These are phyloP conservation scores for Suillus paluster DNA, from an alignment of 768 basidiomycete genomes.

Conservation along the genomic window DNA sequence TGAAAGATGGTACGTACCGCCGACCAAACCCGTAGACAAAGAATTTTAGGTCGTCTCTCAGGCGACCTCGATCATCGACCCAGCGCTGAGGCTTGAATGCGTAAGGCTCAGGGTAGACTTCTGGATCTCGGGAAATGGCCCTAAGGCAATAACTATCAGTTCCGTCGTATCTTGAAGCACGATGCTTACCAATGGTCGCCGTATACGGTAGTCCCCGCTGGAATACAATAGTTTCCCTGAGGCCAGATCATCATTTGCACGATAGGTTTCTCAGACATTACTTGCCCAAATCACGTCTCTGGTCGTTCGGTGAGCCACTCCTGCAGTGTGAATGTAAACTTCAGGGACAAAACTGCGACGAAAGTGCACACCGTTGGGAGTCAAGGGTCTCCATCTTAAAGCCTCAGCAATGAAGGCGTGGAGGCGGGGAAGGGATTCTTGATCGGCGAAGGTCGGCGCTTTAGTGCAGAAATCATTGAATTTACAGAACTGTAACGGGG, in stretches of 20 bases:
- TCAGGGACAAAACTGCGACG: background rate
- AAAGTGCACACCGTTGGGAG: constrained; percentile 14
- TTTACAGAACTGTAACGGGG: background rate
- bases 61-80: background rate
- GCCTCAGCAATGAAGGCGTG: constrained; percentile 21
- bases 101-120: constrained; percentile 36
- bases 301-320: background rate
- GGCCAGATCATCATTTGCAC: background rate
- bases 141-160: constrained; percentile 15
- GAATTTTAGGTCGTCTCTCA: constrained; percentile 49
- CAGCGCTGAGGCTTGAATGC: constrained; percentile 20
- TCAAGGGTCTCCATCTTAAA: constrained; percentile 35
- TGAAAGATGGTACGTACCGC: constrained; percentile 15
- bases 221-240: constrained; percentile 7
- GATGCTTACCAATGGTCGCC: constrained; percentile 6
- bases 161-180: no score
- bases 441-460: constrained; percentile 37
- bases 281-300: constrained; percentile 7
- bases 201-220: constrained; percentile 1
- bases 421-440: constrained; percentile 25
- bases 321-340: constrained; percentile 2
- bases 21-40: constrained; percentile 56
- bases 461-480: background rate
- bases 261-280: no score
- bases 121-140: constrained; percentile 37